Conservation (phyloP, 1,139 yeast genomes). For the Wickerhamiella infanticola region DNA sequence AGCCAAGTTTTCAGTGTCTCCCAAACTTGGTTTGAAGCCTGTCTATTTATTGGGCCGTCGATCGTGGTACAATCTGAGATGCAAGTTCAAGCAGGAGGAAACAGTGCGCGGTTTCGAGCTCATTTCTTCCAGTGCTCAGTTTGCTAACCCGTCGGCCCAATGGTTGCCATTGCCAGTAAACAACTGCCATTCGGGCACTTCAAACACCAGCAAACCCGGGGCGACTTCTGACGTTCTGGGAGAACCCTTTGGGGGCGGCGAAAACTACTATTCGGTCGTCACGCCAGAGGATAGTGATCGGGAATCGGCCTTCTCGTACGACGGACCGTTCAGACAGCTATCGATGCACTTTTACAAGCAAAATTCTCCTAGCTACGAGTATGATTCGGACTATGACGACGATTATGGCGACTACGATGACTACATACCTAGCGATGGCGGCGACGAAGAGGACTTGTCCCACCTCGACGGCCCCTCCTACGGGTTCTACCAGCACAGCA, state of each 20-base stretch:
- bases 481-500: background rate
- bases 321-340: constrained; percentile 16
- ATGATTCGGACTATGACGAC: constrained; percentile 18
- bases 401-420: constrained; percentile 17
- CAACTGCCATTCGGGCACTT: background rate
- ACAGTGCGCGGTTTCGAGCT: background rate
- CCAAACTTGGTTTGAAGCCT: background rate
- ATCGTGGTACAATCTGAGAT: constrained; percentile 7
- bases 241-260: background rate
- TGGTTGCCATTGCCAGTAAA: background rate
- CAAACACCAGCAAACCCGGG: background rate
- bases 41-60: constrained; percentile 2
- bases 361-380: constrained; percentile 7
- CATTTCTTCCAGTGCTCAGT: background rate
- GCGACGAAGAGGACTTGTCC: constrained; percentile 9
- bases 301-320: constrained; percentile 21
- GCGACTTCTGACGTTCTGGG: background rate
- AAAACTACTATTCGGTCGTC: background rate
- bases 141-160: background rate
- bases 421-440: constrained; percentile 20
- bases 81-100: background rate
- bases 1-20: background rate
- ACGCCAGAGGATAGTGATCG: constrained; percentile 10
- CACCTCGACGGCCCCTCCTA: constrained; percentile 3
- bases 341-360: constrained; percentile 21